A percentile compares a stretch with the other conserved stretches of the same genome.
phyloP scores from a whole-genome alignment of 179 eudicot genomes.

The Silene vulgaris region DNA sequence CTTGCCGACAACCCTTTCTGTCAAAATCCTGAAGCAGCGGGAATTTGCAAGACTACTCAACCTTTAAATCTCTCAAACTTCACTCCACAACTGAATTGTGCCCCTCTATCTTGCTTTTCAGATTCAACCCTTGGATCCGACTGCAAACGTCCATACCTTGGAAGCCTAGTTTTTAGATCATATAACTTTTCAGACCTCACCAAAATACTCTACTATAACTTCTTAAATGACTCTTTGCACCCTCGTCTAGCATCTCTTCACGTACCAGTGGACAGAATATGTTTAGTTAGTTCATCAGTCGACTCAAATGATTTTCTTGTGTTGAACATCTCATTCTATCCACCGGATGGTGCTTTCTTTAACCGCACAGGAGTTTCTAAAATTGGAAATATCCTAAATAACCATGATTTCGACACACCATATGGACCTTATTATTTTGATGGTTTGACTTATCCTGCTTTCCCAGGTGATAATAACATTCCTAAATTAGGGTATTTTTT shows the following conservation, averaged over 20 bases:
- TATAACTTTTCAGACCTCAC: constrained; percentile 52
- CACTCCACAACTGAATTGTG: constrained; percentile 34
- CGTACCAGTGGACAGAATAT: constrained; percentile 57
- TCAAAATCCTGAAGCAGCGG: constrained; percentile 29
- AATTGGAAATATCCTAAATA: constrained; percentile 43
- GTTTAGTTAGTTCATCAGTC: constrained; percentile 41
- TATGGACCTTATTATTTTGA: constrained; percentile 61
- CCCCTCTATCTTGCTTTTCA: constrained; percentile 35
- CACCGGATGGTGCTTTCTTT: constrained; percentile 40
- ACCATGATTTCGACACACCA: constrained; percentile 47
- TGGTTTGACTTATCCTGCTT: constrained; percentile 32
- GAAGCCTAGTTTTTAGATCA: constrained; percentile 47
- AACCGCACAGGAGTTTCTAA: constrained; percentile 48
- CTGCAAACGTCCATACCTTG: constrained; percentile 56
- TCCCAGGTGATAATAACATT: constrained; percentile 37
- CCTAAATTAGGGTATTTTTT: background rate
- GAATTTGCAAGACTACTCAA: constrained; percentile 28
- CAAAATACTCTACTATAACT: constrained; percentile 30
- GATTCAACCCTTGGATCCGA: constrained; percentile 41
- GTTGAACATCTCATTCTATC: constrained; percentile 46
- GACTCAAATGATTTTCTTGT: constrained; percentile 38
- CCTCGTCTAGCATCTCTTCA: constrained; percentile 20
- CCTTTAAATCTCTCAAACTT: constrained; percentile 25
- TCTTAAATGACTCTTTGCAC: constrained; percentile 36
- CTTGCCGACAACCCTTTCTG: constrained; percentile 52